Percentiles rank a stretch among this genome's conserved stretches.
Evolutionary conservation across 805 yeast species (phyloP).

Genomic region (Saccharomycopsis selenospora): DNA sequence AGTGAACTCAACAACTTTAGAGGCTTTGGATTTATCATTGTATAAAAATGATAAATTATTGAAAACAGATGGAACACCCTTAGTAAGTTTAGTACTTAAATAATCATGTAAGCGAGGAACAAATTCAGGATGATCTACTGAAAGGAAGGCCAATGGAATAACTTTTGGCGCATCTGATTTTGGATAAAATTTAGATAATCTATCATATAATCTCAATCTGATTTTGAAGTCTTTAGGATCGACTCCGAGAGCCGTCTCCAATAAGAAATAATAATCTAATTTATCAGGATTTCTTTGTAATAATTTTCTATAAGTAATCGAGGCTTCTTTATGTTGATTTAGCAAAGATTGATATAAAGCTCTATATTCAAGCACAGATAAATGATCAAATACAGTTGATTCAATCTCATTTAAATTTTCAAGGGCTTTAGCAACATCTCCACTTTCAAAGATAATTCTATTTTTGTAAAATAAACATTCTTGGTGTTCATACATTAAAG

Average conservation of each 20-base stretch:
- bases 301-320: conserved; percentile 56
- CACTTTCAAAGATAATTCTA: conserved; percentile 53
- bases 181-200: conserved; percentile 66
- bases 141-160: conserved; percentile 68
- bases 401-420: conserved; percentile 49
- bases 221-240: conserved; percentile 37
- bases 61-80: conserved; percentile 89
- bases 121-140: conserved; percentile 44
- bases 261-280: conserved; percentile 49
- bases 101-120: conserved; percentile 43
- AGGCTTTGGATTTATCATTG: conserved; percentile 34
- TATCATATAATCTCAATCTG: conserved; percentile 56
- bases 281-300: conserved; percentile 84
- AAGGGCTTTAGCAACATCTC: conserved; percentile 59
- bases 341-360: conserved; percentile 58
- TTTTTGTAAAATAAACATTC: conserved; percentile 75
- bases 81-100: conserved; percentile 51
- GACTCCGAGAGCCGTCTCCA: conserved; percentile 61
- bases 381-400: conserved; percentile 48
- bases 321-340: conserved; percentile 56
- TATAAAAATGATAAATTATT: conserved; percentile 79
- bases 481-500: conserved; percentile 69
- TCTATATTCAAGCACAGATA: conserved; percentile 54
- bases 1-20: conserved; percentile 41
- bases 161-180: conserved; percentile 72